Evolutionary conservation across 2,329 filamentous ascomycete genomes (phyloP), one percentile per base, ranked within the genome.

Genomic region (Metarhizium anisopliae): DNA sequence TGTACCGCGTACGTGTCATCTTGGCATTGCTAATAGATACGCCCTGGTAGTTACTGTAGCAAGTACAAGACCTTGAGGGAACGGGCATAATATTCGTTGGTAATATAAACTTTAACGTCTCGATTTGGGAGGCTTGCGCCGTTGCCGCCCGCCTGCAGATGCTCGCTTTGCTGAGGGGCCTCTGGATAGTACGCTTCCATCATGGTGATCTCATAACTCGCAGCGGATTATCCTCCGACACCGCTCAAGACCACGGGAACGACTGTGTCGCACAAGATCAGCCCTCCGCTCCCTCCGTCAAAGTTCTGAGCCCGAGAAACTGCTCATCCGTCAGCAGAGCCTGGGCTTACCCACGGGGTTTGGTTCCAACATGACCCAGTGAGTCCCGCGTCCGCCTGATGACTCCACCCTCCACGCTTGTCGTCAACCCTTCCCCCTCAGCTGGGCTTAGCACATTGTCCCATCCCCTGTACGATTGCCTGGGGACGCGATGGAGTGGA

Each of bases 371-470:
- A 40, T 16, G 38, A 40, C 38, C 13, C 13, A 11, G 32, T 35
- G 32, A 52, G 51, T 45, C 51, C 51, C 36, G 51, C 36, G 32
- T 8, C 32, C 32, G 32, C 6, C 32, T 8, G 32, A 7, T 35
- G 38, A 14, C 20, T n/a, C 43, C 43, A 29, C 45, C 25, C 45
- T 49, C 25, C 25, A 29, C 18, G 5, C 18, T 38, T 30, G 14
- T 20, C 7, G 29, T 51, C 49, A 51, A 51, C 38, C 13, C n/a
- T n/a, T n/a, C 45, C 18, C 55, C 32, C 50, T 56, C 55, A 56
- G 51, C 55, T 53, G 51, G 35, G 51, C 55, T 10, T 35, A 50
- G 45, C 55, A 56, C 55, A 45, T 42, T 56, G 20, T 16, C 40
- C 40, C 18, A 20, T 47, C 47, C 38, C 47, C 52, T 52, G 42